Base-by-base conservation (phyloP, 1,284 basidiomycete species). In the Vanrija humicola region DNA sequence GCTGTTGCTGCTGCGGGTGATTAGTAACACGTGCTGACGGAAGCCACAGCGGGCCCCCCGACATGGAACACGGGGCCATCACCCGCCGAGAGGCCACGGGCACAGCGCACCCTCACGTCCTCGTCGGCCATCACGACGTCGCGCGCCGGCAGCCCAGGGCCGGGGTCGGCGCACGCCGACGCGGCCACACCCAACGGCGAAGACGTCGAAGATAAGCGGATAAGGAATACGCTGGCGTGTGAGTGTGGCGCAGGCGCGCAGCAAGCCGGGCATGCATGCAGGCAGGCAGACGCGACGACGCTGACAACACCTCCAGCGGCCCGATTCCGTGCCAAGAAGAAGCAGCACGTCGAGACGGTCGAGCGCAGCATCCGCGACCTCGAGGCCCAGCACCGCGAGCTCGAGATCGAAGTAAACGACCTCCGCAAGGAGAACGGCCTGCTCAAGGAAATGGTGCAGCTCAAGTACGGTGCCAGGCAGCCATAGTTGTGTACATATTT, bases 201-300 rank as follows among this genome's bases (percentile, higher is more conserved):
- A 25, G 67, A 69, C 43, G 43, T 45, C 1, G 67, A 69, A 50
- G 66, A 69, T 39, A 69, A 69, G 54, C 56, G 67, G 10, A 59
- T 64, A 18, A 54, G 67, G 8, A 69, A 69, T 51, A 69, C 67
- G 5, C 53, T 64, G 15, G 67, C 67, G 10, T 69, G 67, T 69
- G 52, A 61, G 67, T 63, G 7, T n/a, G n/a, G 21, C 14, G 34
- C 15, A 3, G 2, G 21, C 21, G 21, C 21, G 21, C 21, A 5
- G 21, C 21, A 23, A 5, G 21, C 21, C 5, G 38, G 25, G 25
- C n/a, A 16, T 40, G 38, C 34, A 29, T 29, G 28, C 7, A 3
- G 12, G 12, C 47, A 19, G 18, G 42, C n/a, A 9, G 19, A 6
- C 19, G 3, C 16, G 21, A 21, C n/a, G 14, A 28, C 16, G 15